Conservation (phyloP, 2,329 filamentous ascomycete species). For the Didymellaceae sp. region DNA sequence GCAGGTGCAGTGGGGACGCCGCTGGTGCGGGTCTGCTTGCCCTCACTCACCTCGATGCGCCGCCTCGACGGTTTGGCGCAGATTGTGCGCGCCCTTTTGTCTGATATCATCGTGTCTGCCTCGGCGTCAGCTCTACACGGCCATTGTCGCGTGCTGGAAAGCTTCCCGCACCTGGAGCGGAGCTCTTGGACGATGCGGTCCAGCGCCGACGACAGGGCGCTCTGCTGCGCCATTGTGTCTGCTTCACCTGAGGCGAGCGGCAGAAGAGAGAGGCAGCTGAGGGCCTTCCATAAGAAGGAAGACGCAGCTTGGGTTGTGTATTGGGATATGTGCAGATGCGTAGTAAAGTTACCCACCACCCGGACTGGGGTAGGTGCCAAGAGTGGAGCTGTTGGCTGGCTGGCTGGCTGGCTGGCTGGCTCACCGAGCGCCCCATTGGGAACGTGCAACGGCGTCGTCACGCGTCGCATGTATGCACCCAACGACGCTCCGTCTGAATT, state of each 20-base stretch:
- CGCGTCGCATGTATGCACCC: no score
- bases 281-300: slow-evolving; percentile 45
- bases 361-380: slow-evolving; percentile 11
- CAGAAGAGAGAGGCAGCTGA: slow-evolving; percentile 28
- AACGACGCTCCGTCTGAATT: no score
- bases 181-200: slow-evolving; percentile 64
- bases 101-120: slow-evolving; percentile 54
- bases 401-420: no score
- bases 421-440: slow-evolving; percentile 18
- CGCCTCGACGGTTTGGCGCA: slow-evolving; percentile 53
- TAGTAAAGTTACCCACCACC: slow-evolving; percentile 17
- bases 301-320: slow-evolving; percentile 7
- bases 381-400: no score
- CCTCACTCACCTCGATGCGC: slow-evolving; percentile 53
- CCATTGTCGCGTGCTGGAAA: slow-evolving; percentile 1
- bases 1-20: not conserved
- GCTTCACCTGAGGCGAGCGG: slow-evolving; percentile 46
- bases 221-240: slow-evolving; percentile 47
- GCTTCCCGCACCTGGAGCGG: slow-evolving; percentile 59
- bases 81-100: slow-evolving; percentile 52
- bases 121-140: not conserved
- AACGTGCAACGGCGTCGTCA: not conserved
- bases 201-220: slow-evolving; percentile 45
- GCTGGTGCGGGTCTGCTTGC: slow-evolving; percentile 6
- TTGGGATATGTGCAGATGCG: not conserved